Evolutionary conservation across 352 stramenopile genomes (phyloP).

Genomic region (Phytophthora macrochlamydospora): DNA sequence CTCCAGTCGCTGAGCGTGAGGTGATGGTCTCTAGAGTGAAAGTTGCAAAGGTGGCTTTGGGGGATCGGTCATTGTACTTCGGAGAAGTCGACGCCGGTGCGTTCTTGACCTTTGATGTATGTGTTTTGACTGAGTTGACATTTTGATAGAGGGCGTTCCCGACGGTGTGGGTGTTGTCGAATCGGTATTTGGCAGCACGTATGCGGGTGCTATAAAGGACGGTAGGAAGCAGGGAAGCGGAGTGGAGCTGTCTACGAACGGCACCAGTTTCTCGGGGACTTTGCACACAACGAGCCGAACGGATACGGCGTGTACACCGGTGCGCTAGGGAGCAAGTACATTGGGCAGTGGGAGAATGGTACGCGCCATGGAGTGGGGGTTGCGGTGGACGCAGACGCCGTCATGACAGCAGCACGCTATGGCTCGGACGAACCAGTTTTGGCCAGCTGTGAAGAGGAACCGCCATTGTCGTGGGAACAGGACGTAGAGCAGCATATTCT

Average conservation of each 20-base stretch:
- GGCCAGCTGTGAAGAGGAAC: conserved; percentile 3
- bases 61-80: conserved; percentile 35
- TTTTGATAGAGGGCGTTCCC: conserved; percentile 28
- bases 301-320: conserved; percentile 56
- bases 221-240: conserved; percentile 47
- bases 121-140: background rate
- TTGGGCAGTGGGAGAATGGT: conserved; percentile 46
- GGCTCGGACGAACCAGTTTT: conserved; percentile 26
- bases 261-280: conserved; percentile 49
- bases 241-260: conserved; percentile 47
- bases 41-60: conserved; percentile 26
- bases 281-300: conserved; percentile 21
- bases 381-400: conserved; percentile 37
- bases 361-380: conserved; percentile 49
- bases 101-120: background rate
- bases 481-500: conserved; percentile 30
- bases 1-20: background rate
- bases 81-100: conserved; percentile 36
- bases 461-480: conserved; percentile 13
- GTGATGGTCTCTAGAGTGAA: conserved; percentile 1
- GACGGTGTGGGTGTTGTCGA: conserved; percentile 48
- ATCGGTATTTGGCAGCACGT: conserved; percentile 38
- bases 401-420: conserved; percentile 30
- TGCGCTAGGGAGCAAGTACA: conserved; percentile 44
- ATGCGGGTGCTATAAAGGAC: conserved; percentile 40